Evolutionary conservation across 331 rosid species (phyloP).

Genomic region (Saraca asoca): DNA sequence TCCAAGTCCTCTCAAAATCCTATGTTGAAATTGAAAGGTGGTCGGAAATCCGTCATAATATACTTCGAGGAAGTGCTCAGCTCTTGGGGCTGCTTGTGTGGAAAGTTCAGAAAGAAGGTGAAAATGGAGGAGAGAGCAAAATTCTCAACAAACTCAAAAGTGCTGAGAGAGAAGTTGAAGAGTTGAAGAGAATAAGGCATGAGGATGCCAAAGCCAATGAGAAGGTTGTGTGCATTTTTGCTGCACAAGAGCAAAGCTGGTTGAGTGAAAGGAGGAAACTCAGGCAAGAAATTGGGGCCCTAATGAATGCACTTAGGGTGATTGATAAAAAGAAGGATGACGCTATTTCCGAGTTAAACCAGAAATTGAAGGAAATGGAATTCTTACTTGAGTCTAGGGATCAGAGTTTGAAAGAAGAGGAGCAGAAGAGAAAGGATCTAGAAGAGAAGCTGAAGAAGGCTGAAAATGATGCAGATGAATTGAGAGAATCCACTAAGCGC

Average conservation of each 20-base stretch:
- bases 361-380: slow-evolving; percentile 64
- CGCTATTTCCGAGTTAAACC: slow-evolving; percentile 48
- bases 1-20: slow-evolving; percentile 57
- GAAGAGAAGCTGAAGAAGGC: slow-evolving; percentile 61
- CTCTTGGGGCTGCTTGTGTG: slow-evolving; percentile 80
- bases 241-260: slow-evolving; percentile 91
- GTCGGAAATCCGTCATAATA: slow-evolving; percentile 58
- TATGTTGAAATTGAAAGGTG: slow-evolving; percentile 56
- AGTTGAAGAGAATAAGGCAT: slow-evolving; percentile 70
- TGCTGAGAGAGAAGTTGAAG: slow-evolving; percentile 65
- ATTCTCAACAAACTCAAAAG: slow-evolving; percentile 46
- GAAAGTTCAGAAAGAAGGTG: slow-evolving; percentile 65
- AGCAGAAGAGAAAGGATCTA: slow-evolving; percentile 55
- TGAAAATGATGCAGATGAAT: slow-evolving; percentile 60
- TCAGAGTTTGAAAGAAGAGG: slow-evolving; percentile 55
- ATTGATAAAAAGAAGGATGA: slow-evolving; percentile 59
- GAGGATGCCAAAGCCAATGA: slow-evolving; percentile 98
- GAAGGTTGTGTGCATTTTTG: slow-evolving; percentile 90
- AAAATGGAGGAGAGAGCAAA: slow-evolving; percentile 37
- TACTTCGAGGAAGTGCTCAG: slow-evolving; percentile 87
- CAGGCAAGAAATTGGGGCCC: slow-evolving; percentile 66
- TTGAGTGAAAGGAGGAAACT: slow-evolving; percentile 71
- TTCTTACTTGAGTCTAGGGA: slow-evolving; percentile 54
- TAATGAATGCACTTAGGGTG: slow-evolving; percentile 64
- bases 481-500: slow-evolving; percentile 56